These are phyloP conservation scores for Rubus parviflorus DNA, from an alignment of 306 rosid species.

Conservation along the genomic window DNA sequence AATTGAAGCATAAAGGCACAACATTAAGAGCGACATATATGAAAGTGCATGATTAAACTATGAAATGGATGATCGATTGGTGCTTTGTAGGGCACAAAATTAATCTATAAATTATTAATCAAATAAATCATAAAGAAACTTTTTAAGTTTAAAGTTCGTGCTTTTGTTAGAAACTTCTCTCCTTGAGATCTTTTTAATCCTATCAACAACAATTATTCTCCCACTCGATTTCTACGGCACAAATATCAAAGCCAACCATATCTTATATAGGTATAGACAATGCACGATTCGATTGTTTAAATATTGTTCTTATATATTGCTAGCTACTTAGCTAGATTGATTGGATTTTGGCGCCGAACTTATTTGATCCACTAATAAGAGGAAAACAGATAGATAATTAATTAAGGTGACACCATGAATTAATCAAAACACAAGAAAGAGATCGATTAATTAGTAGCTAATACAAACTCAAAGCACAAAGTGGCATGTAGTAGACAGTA, in stretches of 20 bases:
- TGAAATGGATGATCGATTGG: neutral
- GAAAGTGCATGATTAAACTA: neutral
- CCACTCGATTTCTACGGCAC: neutral
- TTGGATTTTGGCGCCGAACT: conserved; percentile 15
- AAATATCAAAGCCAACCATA: neutral
- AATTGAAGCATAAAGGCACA: neutral
- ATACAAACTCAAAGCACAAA: neutral
- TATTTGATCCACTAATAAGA: neutral
- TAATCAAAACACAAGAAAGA: neutral
- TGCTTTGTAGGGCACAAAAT: neutral
- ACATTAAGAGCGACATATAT: neutral
- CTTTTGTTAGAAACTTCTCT: conserved; percentile 16
- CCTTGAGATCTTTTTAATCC: neutral
- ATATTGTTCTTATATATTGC: neutral
- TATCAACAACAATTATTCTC: conserved; percentile 19
- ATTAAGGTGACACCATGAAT: neutral
- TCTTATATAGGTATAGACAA: neutral
- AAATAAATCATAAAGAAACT: neutral
- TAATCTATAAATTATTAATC: neutral
- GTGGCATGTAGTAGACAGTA: neutral
- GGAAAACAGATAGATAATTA: conserved; percentile 1
- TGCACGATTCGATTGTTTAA: conserved; percentile 12
- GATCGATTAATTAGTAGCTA: neutral
- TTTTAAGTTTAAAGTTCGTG: neutral
- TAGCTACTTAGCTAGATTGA: neutral